Evolutionary conservation across 495 filamentous ascomycete species (phyloP).

Genomic region (Xylaria venustula): DNA sequence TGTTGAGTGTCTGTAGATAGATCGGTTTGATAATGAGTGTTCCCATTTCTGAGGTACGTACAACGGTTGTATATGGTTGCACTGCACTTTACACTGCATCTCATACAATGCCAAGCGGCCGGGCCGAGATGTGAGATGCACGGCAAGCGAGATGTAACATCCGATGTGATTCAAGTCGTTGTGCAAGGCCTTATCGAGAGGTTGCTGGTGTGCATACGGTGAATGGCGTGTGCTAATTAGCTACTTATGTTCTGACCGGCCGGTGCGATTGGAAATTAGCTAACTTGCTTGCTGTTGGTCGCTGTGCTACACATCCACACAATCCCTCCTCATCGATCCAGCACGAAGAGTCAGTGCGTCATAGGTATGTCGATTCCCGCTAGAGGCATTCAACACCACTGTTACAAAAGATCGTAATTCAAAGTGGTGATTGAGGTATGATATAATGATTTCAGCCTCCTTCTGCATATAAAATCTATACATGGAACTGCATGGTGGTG

Average conservation of each 20-base stretch:
- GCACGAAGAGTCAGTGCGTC: constrained; percentile 1
- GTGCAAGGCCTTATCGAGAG: background rate
- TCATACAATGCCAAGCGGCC: background rate
- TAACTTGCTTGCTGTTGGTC: background rate
- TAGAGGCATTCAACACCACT: background rate
- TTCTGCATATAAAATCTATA: background rate
- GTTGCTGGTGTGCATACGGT: background rate
- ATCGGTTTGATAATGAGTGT: too few relatives aligned
- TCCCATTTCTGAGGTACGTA: too few relatives aligned
- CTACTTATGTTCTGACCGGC: too few relatives aligned
- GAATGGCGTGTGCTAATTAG: too few relatives aligned
- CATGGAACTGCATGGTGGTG: background rate
- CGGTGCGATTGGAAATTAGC: too few relatives aligned
- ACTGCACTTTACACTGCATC: background rate
- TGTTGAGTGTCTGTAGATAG: background rate
- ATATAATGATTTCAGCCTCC: background rate
- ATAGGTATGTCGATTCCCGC: background rate
- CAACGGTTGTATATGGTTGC: too few relatives aligned
- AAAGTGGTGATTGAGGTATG: background rate
- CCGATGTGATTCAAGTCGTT: constrained; percentile 5
- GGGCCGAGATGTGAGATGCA: background rate
- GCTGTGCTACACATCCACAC: background rate
- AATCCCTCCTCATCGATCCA: background rate
- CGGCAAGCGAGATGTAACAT: background rate
- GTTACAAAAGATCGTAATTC: background rate